A percentile compares a stretch with the other conserved stretches of the same genome.
phyloP scores from a whole-genome alignment of 2,329 filamentous ascomycete species.

The Eutypella sp. region DNA sequence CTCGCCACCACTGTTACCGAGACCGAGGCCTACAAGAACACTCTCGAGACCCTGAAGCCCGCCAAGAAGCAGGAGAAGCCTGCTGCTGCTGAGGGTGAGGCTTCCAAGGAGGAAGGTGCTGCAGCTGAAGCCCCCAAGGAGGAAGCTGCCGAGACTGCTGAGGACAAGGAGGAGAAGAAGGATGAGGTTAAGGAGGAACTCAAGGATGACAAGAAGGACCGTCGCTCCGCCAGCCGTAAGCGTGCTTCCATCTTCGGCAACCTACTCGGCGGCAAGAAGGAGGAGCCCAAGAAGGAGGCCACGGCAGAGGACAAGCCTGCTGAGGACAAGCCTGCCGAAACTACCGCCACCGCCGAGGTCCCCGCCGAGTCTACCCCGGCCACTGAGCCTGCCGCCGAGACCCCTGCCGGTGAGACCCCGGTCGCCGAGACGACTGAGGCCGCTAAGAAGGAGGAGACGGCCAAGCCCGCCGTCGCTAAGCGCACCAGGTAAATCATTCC shows the following conservation, averaged over 20 bases:
- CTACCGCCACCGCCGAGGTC: slow-evolving; percentile 18
- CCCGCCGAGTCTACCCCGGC: slow-evolving; percentile 25
- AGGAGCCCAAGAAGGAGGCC: slow-evolving; percentile 34
- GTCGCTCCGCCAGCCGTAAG: slow-evolving; percentile 61
- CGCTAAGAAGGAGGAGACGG: slow-evolving; percentile 31
- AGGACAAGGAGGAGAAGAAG: slow-evolving; percentile 28
- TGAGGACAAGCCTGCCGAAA: slow-evolving; percentile 35
- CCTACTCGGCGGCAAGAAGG: slow-evolving; percentile 54
- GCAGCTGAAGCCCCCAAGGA: slow-evolving; percentile 31
- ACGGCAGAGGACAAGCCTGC: slow-evolving; percentile 33
- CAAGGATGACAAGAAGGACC: slow-evolving; percentile 52
- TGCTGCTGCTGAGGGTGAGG: slow-evolving; percentile 32
- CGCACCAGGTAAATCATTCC: slow-evolving; percentile 44
- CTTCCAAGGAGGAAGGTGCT: slow-evolving; percentile 30
- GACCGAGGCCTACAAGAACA: slow-evolving; percentile 84
- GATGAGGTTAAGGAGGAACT: slow-evolving; percentile 29
- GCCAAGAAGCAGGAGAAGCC: slow-evolving; percentile 42
- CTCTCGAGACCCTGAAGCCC: slow-evolving; percentile 65
- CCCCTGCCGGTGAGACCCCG: slow-evolving; percentile 18
- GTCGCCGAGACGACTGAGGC: slow-evolving; percentile 27
- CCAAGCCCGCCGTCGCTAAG: slow-evolving; percentile 38
- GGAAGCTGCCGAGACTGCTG: slow-evolving; percentile 24
- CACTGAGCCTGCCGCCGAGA: slow-evolving; percentile 33
- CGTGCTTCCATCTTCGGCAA: slow-evolving; percentile 58
- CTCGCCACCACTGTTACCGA: slow-evolving; percentile 66